These are phyloP conservation scores for Sporothrix protearum DNA, from an alignment of 2,329 filamentous ascomycete species.

Conservation along the genomic window DNA sequence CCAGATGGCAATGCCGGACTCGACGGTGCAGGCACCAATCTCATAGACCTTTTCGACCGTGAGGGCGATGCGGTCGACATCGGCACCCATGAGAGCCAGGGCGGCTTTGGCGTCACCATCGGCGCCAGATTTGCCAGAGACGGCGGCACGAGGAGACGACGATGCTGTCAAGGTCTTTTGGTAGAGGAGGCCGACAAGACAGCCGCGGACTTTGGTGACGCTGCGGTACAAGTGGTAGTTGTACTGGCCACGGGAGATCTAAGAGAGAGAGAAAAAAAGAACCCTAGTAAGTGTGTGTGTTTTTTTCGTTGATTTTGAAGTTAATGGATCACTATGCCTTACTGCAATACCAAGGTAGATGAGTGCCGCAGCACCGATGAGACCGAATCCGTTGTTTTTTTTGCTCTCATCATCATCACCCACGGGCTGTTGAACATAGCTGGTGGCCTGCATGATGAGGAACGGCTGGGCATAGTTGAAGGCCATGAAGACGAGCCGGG, in stretches of 20 bases:
- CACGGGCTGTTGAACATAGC: not conserved
- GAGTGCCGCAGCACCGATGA: conserved; percentile 13
- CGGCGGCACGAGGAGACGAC: not conserved
- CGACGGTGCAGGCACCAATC: conserved; percentile 41
- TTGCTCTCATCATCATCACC: not conserved
- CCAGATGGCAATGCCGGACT: conserved; percentile 40
- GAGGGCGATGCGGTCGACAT: conserved; percentile 37
- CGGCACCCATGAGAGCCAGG: conserved; percentile 41
- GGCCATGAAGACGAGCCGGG: conserved; percentile 2
- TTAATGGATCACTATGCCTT: not conserved
- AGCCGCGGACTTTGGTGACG: conserved; percentile 23
- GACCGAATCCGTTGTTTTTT: conserved; percentile 9
- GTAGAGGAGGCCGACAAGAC: conserved; percentile 29
- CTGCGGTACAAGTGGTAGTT: conserved; percentile 9
- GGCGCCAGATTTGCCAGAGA: not conserved
- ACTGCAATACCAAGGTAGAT: conserved; percentile 17
- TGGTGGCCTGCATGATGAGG: conserved; percentile 2
- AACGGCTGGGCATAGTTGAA: conserved; percentile 15
- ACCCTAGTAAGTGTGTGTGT: not conserved
- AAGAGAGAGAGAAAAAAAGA: too few relatives aligned
- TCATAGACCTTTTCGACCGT: conserved; percentile 41
- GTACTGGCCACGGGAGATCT: conserved; percentile 8
- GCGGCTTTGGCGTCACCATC: not conserved
- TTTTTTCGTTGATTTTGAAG: not conserved
- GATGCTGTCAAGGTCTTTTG: not conserved